Evolutionary conservation across 495 filamentous ascomycete species (phyloP).

Genomic region (Pyrenula aspistea): DNA sequence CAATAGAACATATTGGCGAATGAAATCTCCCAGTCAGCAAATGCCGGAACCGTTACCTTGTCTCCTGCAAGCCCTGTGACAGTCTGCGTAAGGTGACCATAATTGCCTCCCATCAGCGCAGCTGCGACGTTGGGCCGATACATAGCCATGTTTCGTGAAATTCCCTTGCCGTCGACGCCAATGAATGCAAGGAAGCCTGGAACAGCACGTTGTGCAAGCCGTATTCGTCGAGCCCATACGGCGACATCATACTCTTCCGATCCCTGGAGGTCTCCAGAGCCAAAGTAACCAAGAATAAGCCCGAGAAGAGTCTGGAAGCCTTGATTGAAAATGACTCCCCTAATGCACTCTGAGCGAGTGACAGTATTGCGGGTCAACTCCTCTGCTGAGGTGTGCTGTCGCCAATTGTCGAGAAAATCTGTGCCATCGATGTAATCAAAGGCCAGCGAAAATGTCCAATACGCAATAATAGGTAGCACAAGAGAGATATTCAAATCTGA

Average conservation of each 20-base stretch:
- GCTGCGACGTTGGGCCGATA: slow-evolving; percentile 49
- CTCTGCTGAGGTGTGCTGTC: slow-evolving; percentile 72
- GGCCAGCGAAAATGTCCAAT: slow-evolving; percentile 63
- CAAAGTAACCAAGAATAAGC: slow-evolving; percentile 42
- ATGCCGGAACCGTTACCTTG: slow-evolving; percentile 15
- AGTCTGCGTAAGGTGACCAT: slow-evolving; percentile 26
- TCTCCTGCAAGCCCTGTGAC: slow-evolving; percentile 7
- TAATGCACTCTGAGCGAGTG: slow-evolving; percentile 55
- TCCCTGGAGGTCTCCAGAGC: slow-evolving; percentile 47
- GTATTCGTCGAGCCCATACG: slow-evolving; percentile 56
- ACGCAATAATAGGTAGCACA: slow-evolving; percentile 53
- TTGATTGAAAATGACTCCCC: slow-evolving; percentile 70
- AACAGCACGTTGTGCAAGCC: slow-evolving; percentile 52
- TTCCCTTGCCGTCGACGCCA: slow-evolving; percentile 22
- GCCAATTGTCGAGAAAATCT: slow-evolving; percentile 66
- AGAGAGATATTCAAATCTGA: slow-evolving; percentile 58
- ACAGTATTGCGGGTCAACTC: slow-evolving; percentile 64
- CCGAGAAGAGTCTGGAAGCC: slow-evolving; percentile 56
- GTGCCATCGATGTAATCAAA: slow-evolving; percentile 66
- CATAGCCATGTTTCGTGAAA: slow-evolving; percentile 21
- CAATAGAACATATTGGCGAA: slow-evolving; percentile 57
- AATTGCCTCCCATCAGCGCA: slow-evolving; percentile 51
- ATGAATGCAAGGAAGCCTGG: slow-evolving; percentile 33
- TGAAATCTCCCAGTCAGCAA: slow-evolving; percentile 57
- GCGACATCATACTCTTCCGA: slow-evolving; percentile 62